Percentiles rank a stretch among this genome's conserved stretches.
These are phyloP conservation scores for Suillus fuscotomentosus DNA, from an alignment of 768 basidiomycete species.

Conservation along the genomic window DNA sequence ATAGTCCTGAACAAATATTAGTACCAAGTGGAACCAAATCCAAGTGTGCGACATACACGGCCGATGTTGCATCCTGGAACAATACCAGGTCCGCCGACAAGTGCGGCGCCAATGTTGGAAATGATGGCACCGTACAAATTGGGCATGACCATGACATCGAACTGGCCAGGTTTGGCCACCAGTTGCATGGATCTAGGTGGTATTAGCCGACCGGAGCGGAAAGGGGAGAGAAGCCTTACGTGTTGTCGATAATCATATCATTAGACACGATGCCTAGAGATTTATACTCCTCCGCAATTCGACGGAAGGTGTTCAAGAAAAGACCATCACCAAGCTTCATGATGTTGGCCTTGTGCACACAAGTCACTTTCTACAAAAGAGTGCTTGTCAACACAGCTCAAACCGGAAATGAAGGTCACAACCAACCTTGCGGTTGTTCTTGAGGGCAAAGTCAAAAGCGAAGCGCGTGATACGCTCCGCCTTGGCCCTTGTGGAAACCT, in stretches of 20 bases:
- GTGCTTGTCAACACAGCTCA: slow-evolving; percentile 5
- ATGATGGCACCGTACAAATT: slow-evolving; percentile 97
- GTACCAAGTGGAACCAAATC: slow-evolving; percentile 3
- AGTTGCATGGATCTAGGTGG: slow-evolving; percentile 92
- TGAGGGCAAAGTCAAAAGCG: slow-evolving; percentile 98
- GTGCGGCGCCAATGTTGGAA: slow-evolving; percentile 97
- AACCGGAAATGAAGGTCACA: not conserved
- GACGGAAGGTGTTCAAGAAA: slow-evolving; percentile 97
- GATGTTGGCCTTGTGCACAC: slow-evolving; percentile 99
- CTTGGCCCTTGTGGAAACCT: slow-evolving; percentile 94
- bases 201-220: not conserved
- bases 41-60: slow-evolving; percentile 50
- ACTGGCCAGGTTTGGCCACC: slow-evolving; percentile 92
- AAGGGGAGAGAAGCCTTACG: slow-evolving; percentile 45
- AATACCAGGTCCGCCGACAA: slow-evolving; percentile 97
- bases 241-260: slow-evolving; percentile 99
- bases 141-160: slow-evolving; percentile 99
- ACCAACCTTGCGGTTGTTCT: slow-evolving; percentile 93
- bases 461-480: slow-evolving; percentile 96
- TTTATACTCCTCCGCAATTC: slow-evolving; percentile 95
- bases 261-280: slow-evolving; percentile 88
- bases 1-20: slow-evolving; percentile 62
- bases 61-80: slow-evolving; percentile 99
- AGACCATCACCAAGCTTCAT: slow-evolving; percentile 99
- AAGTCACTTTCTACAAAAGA: slow-evolving; percentile 88